These are phyloP conservation scores for Cryphonectria naterciae DNA, from an alignment of 2,329 filamentous ascomycete species.

Conservation along the genomic window DNA sequence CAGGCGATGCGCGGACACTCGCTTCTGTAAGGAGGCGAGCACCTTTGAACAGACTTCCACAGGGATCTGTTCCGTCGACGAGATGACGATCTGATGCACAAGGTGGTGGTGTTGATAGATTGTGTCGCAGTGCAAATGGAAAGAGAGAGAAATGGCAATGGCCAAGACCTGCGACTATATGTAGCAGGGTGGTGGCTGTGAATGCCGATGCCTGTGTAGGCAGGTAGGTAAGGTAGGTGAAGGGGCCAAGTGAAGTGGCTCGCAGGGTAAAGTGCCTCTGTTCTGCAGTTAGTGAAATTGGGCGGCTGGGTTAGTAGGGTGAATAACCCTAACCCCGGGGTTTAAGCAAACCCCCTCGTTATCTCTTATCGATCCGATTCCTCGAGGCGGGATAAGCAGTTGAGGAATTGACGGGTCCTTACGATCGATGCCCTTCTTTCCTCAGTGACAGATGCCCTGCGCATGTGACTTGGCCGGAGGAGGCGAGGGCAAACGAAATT, in stretches of 20 bases:
- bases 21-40: constrained; percentile 7
- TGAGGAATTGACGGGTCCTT: too few relatives aligned
- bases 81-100: background rate
- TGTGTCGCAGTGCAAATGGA: background rate
- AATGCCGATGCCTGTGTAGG: background rate
- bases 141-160: background rate
- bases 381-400: too few relatives aligned
- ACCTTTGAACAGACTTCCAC: constrained; percentile 9
- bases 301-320: background rate
- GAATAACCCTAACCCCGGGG: background rate
- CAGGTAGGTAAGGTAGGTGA: background rate
- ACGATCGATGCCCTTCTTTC: too few relatives aligned
- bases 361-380: background rate
- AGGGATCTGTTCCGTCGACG: background rate
- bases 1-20: constrained; percentile 22
- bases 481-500: too few relatives aligned
- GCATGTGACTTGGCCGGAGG: too few relatives aligned
- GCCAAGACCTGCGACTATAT: background rate
- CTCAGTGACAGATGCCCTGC: too few relatives aligned
- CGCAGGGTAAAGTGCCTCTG: background rate
- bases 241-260: background rate
- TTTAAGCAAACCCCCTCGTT: too few relatives aligned
- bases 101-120: background rate
- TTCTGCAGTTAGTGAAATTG: background rate
- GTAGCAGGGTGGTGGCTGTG: background rate